A percentile compares a stretch with the other conserved stretches of the same genome.
These are phyloP conservation scores for Camellia granthamiana DNA, from an alignment of 148 eudicot genomes.

Conservation along the genomic window DNA sequence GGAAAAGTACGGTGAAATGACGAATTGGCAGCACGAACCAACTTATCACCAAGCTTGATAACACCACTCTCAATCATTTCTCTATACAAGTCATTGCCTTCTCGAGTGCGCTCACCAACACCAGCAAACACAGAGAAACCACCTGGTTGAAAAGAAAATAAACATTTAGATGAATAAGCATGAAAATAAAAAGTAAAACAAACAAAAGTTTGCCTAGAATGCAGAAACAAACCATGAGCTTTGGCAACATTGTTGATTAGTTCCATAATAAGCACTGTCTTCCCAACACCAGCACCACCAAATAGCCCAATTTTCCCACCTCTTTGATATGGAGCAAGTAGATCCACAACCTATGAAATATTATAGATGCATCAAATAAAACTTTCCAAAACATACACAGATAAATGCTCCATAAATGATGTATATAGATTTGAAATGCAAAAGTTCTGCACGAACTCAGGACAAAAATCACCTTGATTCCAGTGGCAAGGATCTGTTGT, in stretches of 20 bases:
- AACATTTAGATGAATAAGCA: neutral
- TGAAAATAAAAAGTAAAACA: neutral
- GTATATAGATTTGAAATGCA: neutral
- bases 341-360: constrained; percentile 60
- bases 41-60: constrained; percentile 78
- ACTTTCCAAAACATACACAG: neutral
- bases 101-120: constrained; percentile 82
- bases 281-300: constrained; percentile 50
- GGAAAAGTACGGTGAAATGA: neutral
- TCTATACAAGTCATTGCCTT: constrained; percentile 76
- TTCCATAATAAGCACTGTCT: constrained; percentile 36
- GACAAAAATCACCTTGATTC: constrained; percentile 52
- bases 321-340: constrained; percentile 50
- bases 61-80: constrained; percentile 90
- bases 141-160: constrained; percentile 35
- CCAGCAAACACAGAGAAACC: constrained; percentile 90
- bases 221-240: constrained; percentile 27
- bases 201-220: too few relatives aligned
- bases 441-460: neutral
- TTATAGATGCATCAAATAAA: neutral
- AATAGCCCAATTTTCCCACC: constrained; percentile 48
- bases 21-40: constrained; percentile 24
- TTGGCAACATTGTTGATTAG: constrained; percentile 2
- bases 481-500: constrained; percentile 75
- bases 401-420: neutral